phyloP scores from a whole-genome alignment of 2,329 filamentous ascomycete genomes.

The Clonostachys byssicola region DNA sequence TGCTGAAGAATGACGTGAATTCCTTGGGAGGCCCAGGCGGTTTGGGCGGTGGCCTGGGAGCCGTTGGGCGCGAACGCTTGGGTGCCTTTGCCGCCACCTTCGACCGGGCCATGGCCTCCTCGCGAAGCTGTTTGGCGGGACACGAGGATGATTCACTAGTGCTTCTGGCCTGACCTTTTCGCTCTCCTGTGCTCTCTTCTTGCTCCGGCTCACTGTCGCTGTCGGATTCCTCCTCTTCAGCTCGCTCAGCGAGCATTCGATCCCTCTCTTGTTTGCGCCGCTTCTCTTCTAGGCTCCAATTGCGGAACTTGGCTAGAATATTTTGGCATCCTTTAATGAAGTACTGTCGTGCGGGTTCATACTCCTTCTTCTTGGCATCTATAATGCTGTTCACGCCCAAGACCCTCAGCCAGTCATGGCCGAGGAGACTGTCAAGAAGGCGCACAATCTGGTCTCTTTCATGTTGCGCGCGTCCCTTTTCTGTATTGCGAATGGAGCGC shows the following conservation, averaged over 20 bases:
- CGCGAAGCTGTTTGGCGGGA: slow-evolving; percentile 67
- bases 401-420: slow-evolving; percentile 87
- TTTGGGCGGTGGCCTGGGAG: slow-evolving; percentile 14
- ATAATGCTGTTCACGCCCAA: slow-evolving; percentile 87
- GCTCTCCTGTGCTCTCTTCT: slow-evolving; percentile 28
- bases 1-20: slow-evolving; percentile 84
- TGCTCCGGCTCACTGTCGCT: slow-evolving; percentile 24
- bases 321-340: slow-evolving; percentile 80
- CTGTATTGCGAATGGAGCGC: slow-evolving; percentile 58
- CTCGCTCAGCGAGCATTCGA: slow-evolving; percentile 33
- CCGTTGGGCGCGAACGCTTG: slow-evolving; percentile 20
- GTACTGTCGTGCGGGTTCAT: slow-evolving; percentile 78
- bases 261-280: slow-evolving; percentile 74
- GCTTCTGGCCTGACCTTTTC: slow-evolving; percentile 50
- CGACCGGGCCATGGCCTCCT: slow-evolving; percentile 60
- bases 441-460: slow-evolving; percentile 62
- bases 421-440: slow-evolving; percentile 76
- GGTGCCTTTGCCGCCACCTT: slow-evolving; percentile 25
- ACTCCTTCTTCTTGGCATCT: slow-evolving; percentile 80
- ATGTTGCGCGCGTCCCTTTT: slow-evolving; percentile 62
- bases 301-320: slow-evolving; percentile 81
- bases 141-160: slow-evolving; percentile 34
- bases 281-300: slow-evolving; percentile 89
- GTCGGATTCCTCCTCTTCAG: slow-evolving; percentile 16
- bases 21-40: slow-evolving; percentile 40